phyloP scores from a whole-genome alignment of 2,329 filamentous ascomycete species.

The Sporothrix sp. region DNA sequence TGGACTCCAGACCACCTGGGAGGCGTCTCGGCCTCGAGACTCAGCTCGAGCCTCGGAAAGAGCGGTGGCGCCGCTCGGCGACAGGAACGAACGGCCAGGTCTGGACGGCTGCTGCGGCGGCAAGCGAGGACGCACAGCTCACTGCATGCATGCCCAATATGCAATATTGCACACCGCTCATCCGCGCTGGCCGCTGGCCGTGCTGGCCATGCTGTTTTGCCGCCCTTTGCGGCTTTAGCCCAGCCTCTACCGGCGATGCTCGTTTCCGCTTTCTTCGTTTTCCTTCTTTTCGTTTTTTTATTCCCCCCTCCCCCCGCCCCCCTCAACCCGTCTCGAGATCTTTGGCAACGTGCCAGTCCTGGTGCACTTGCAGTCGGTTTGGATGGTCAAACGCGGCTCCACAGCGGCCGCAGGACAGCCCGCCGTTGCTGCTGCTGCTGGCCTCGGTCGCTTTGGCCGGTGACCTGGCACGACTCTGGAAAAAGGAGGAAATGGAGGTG shows the following conservation, averaged over 20 bases:
- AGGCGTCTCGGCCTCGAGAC: no score
- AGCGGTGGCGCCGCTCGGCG: no score
- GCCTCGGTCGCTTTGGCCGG: neutral
- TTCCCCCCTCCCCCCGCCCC: conserved; percentile 50
- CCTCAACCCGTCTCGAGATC: conserved; percentile 53
- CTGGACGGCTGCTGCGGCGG: neutral
- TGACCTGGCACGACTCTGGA: neutral
- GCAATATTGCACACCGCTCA: conserved; percentile 5
- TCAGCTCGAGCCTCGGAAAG: no score
- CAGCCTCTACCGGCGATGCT: neutral
- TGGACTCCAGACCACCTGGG: no score
- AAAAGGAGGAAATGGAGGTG: conserved; percentile 15
- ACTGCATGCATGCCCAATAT: conserved; percentile 1
- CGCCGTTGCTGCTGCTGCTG: neutral
- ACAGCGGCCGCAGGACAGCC: conserved; percentile 52
- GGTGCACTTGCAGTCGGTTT: conserved; percentile 61
- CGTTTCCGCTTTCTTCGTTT: neutral
- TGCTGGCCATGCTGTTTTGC: no score
- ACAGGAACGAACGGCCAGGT: no score
- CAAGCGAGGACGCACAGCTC: neutral
- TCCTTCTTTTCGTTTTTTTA: neutral
- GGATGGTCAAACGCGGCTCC: conserved; percentile 46
- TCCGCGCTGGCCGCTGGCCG: no score
- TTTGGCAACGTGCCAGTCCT: conserved; percentile 91
- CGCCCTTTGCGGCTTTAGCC: no score